Percentiles rank a stretch among this genome's conserved stretches.
These are phyloP conservation scores for Akanthomyces uredinophilus DNA, from an alignment of 2,329 filamentous ascomycete genomes.

Conservation along the genomic window DNA sequence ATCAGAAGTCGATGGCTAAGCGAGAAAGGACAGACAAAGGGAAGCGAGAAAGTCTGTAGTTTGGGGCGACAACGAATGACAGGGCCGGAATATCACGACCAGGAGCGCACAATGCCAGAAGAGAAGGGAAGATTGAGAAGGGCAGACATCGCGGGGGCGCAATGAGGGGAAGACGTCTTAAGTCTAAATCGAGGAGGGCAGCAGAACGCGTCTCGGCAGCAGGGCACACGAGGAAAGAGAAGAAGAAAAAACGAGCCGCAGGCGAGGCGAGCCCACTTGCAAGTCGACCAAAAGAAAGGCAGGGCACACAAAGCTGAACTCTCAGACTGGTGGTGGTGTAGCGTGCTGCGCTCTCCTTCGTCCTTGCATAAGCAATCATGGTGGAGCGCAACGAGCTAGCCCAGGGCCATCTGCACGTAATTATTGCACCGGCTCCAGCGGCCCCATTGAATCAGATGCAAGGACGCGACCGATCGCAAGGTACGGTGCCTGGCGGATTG, in stretches of 20 bases:
- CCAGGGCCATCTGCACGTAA: slow-evolving; percentile 12
- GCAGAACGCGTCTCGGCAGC: slow-evolving; percentile 1
- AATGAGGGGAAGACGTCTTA: slow-evolving; percentile 7
- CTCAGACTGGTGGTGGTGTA: not conserved
- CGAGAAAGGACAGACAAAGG: not conserved
- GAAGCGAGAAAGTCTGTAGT: not conserved
- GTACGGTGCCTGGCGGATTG: no score
- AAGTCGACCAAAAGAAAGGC: not conserved
- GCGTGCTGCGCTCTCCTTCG: not conserved
- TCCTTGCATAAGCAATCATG: slow-evolving; percentile 1
- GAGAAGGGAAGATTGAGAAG: not conserved
- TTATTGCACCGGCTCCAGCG: not conserved
- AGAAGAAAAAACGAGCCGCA: not conserved
- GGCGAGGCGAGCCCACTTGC: not conserved
- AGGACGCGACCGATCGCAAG: slow-evolving; percentile 5
- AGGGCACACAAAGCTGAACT: not conserved
- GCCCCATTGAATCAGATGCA: slow-evolving; percentile 10
- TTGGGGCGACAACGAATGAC: not conserved
- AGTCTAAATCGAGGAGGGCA: slow-evolving; percentile 5
- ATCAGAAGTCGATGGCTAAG: not conserved
- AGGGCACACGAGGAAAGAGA: not conserved
- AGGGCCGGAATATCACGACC: not conserved
- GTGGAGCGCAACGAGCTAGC: not conserved
- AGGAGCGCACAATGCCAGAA: not conserved
- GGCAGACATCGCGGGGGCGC: not conserved